Percentiles rank a stretch among this genome's conserved stretches.
Conservation (phyloP, 805 yeast species). For the Hagleromyces aurorensis region DNA sequence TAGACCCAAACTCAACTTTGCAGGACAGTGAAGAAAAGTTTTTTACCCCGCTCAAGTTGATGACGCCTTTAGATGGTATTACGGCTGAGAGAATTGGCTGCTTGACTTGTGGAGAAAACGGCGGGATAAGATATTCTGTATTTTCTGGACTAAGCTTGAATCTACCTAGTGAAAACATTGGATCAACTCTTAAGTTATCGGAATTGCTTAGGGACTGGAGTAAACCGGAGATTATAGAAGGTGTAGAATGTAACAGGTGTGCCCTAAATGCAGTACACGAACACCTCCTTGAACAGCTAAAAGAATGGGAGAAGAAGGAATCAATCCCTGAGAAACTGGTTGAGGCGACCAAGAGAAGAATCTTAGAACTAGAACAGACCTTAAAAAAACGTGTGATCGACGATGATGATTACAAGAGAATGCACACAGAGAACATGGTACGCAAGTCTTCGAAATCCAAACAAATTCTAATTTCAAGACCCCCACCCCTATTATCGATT, state of each 20-base stretch:
- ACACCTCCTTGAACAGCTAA: constrained; percentile 37
- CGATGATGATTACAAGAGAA: constrained; percentile 66
- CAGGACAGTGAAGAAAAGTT: constrained; percentile 31
- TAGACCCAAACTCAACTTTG: constrained; percentile 54
- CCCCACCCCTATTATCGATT: constrained; percentile 74
- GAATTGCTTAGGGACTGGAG: constrained; percentile 59
- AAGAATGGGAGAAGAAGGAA: constrained; percentile 21
- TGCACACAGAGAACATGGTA: constrained; percentile 68
- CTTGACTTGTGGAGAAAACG: constrained; percentile 83
- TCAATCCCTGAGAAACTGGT: constrained; percentile 27
- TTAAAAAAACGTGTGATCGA: constrained; percentile 60
- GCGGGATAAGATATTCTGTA: constrained; percentile 80
- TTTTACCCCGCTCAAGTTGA: constrained; percentile 43
- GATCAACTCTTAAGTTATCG: constrained; percentile 38
- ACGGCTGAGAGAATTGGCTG: constrained; percentile 88
- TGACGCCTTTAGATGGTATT: constrained; percentile 90
- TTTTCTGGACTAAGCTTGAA: constrained; percentile 67
- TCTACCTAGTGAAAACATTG: constrained; percentile 44
- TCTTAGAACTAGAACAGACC: constrained; percentile 43
- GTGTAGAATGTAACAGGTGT: constrained; percentile 92
- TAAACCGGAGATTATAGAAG: constrained; percentile 79
- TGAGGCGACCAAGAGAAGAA: constrained; percentile 36
- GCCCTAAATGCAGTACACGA: constrained; percentile 56
- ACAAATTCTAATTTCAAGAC: constrained; percentile 70
- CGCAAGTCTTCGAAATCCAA: constrained; percentile 75